Evolutionary conservation across 352 stramenopile species (phyloP).

Genomic region (Pythium biforme): DNA sequence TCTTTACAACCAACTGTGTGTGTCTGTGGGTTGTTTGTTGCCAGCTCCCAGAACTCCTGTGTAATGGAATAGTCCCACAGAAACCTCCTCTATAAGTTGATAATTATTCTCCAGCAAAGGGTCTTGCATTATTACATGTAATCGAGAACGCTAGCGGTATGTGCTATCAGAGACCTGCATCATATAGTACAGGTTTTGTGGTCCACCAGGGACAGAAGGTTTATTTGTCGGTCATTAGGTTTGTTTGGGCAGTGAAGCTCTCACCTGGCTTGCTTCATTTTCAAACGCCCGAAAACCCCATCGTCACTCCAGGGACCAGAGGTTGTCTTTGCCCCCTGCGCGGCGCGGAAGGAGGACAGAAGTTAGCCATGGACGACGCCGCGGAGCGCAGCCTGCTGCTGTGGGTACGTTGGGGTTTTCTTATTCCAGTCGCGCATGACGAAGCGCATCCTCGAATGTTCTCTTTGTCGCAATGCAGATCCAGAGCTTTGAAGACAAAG

Average conservation of each 20-base stretch:
- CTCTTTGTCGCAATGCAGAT: no score
- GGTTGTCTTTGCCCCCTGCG: not conserved
- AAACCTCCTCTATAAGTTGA: not conserved
- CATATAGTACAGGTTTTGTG: not conserved
- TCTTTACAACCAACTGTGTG: constrained; percentile 1
- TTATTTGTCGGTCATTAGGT: no score
- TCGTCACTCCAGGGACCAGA: no score
- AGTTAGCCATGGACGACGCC: constrained; percentile 56
- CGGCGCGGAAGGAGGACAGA: not conserved
- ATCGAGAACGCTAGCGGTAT: no score
- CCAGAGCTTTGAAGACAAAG: constrained; percentile 68
- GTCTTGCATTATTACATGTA: no score
- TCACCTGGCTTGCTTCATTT: not conserved
- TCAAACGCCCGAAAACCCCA: constrained; percentile 21
- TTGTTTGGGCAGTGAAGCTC: constrained; percentile 4
- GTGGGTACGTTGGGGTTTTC: constrained; percentile 42
- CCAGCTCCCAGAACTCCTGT: no score
- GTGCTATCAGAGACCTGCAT: not conserved
- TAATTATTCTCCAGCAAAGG: not conserved
- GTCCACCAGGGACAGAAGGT: no score
- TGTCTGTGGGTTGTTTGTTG: not conserved
- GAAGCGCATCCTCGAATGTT: no score
- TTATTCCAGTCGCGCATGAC: no score
- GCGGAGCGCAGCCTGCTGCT: constrained; percentile 73
- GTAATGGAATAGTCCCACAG: not conserved